Percentiles rank a stretch among this genome's conserved stretches.
Conservation (phyloP, 106 monocot genomes). For the Alisma plantagoaquatica region DNA sequence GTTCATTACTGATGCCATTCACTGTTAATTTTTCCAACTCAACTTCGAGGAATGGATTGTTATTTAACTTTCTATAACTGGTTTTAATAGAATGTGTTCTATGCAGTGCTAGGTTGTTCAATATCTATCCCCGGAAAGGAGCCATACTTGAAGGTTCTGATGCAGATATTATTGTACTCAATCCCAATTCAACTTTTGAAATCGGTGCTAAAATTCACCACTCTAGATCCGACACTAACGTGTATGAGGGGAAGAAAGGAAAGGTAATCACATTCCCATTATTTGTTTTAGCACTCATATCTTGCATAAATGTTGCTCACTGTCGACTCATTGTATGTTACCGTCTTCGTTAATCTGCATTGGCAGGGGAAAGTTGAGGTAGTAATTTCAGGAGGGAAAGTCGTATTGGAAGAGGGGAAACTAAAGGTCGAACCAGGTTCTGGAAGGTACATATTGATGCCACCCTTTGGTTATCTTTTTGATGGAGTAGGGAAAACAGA, state of each 20-base stretch:
- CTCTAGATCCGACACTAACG: slow-evolving; percentile 90
- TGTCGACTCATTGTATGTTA: no score
- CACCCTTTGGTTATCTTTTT: slow-evolving; percentile 82
- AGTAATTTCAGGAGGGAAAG: slow-evolving; percentile 74
- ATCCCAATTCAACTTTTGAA: slow-evolving; percentile 72
- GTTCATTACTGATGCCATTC: not conserved
- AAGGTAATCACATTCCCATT: slow-evolving; percentile 41
- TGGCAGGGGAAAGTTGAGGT: slow-evolving; percentile 92
- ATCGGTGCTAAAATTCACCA: slow-evolving; percentile 65
- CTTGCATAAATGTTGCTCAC: no score
- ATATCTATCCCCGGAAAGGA: slow-evolving; percentile 93
- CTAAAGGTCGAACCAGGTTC: slow-evolving; percentile 54
- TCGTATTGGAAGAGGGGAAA: slow-evolving; percentile 72
- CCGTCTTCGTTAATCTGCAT: no score
- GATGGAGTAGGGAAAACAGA: slow-evolving; percentile 85
- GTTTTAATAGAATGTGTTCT: not conserved
- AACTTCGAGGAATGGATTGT: not conserved
- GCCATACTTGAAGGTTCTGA: slow-evolving; percentile 91
- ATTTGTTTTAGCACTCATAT: not conserved
- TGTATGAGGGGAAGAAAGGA: slow-evolving; percentile 80
- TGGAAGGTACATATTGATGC: slow-evolving; percentile 77
- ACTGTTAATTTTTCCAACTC: not conserved
- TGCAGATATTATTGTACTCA: slow-evolving; percentile 93
- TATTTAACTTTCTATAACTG: not conserved
- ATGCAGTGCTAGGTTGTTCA: slow-evolving; percentile 91